These are phyloP conservation scores for Lagerstroemia speciosa DNA, from an alignment of 345 rosid genomes.

Conservation along the genomic window DNA sequence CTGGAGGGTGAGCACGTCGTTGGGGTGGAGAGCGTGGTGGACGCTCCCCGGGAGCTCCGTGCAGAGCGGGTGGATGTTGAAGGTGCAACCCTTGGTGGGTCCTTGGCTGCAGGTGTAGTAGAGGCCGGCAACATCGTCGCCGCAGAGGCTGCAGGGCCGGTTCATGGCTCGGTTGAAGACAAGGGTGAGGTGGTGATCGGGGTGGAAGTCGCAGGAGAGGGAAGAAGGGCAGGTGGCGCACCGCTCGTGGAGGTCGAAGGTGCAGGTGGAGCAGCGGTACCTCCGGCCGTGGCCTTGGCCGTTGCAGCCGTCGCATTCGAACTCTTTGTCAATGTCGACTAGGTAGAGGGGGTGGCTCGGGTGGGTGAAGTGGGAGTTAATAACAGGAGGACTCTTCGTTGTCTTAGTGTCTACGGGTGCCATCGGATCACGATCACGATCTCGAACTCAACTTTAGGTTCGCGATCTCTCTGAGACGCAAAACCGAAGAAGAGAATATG, in stretches of 20 bases:
- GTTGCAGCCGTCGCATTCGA: constrained; percentile 31
- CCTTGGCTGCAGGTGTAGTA: constrained; percentile 23
- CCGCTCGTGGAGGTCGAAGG: constrained; percentile 32
- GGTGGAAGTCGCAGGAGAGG: constrained; percentile 27
- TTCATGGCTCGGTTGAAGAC: constrained; percentile 7
- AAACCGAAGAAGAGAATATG: no score
- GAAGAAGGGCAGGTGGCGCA: constrained; percentile 27
- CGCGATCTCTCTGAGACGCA: no score
- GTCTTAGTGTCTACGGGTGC: neutral
- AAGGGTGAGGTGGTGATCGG: constrained; percentile 21
- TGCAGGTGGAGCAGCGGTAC: constrained; percentile 20
- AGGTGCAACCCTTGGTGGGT: constrained; percentile 19
- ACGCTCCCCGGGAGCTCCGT: constrained; percentile 23
- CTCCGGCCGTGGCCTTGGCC: constrained; percentile 20
- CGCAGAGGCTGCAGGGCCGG: constrained; percentile 23
- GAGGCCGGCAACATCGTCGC: constrained; percentile 23
- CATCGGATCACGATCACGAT: neutral
- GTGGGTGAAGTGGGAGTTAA: constrained; percentile 20
- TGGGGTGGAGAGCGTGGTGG: constrained; percentile 22
- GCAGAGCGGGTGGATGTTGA: constrained; percentile 32
- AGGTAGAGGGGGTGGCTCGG: constrained; percentile 19
- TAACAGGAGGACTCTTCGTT: neutral
- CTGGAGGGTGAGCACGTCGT: constrained; percentile 23
- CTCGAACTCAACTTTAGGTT: neutral
- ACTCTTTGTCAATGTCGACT: constrained; percentile 10